These are phyloP conservation scores for Colletotrichum viniferum DNA, from an alignment of 2,329 filamentous ascomycete species.

Conservation along the genomic window DNA sequence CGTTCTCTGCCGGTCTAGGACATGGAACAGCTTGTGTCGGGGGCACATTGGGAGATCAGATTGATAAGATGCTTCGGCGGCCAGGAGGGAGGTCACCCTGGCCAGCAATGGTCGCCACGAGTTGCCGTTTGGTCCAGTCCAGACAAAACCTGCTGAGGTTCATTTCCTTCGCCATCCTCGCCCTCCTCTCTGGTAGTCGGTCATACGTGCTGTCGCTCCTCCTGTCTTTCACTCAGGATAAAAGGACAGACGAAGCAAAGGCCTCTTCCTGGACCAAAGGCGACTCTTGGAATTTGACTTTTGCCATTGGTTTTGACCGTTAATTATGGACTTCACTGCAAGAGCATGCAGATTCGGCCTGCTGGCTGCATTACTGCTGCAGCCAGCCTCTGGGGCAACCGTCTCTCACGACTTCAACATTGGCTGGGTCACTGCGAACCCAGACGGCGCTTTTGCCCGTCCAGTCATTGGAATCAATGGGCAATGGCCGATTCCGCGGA, in stretches of 20 bases:
- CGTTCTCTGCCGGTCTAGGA: background rate
- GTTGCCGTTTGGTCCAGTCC: background rate
- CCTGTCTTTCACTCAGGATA: background rate
- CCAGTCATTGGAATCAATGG: conserved; percentile 80
- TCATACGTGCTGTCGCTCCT: background rate
- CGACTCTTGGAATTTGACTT: background rate
- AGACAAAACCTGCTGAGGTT: background rate
- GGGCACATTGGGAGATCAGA: conserved; percentile 12
- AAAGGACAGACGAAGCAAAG: background rate
- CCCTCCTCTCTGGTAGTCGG: background rate
- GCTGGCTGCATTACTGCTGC: background rate
- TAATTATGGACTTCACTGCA: background rate
- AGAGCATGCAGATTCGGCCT: background rate
- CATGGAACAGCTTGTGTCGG: background rate
- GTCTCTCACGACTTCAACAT: conserved; percentile 71
- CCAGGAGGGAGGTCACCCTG: background rate
- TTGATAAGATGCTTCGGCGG: conserved; percentile 16
- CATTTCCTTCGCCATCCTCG: background rate
- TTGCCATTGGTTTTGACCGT: background rate
- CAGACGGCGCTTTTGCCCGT: conserved; percentile 68
- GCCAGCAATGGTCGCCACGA: background rate
- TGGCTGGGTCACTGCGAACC: conserved; percentile 73
- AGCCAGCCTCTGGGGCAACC: conserved; percentile 35
- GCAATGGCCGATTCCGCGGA: conserved; percentile 73
- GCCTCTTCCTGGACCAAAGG: background rate